A percentile compares a stretch with the other conserved stretches of the same genome.
Evolutionary conservation across 1,139 yeast genomes (phyloP).

Genomic region (Taphrina populina): DNA sequence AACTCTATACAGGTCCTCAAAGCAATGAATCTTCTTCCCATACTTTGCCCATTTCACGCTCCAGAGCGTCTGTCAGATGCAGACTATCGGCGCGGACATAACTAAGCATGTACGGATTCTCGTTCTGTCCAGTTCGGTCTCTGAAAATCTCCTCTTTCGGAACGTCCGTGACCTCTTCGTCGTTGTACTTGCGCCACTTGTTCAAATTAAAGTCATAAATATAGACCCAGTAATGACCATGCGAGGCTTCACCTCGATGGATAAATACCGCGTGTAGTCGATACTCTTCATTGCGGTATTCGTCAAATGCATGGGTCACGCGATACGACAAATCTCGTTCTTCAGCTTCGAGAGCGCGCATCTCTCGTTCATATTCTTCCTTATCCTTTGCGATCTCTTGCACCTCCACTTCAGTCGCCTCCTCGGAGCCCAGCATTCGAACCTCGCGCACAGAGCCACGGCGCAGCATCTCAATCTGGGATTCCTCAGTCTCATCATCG

Average conservation of each 20-base stretch:
- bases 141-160: constrained; percentile 64
- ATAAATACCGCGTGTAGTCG: constrained; percentile 86
- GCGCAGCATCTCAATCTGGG: constrained; percentile 8
- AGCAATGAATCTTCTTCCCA: constrained; percentile 16
- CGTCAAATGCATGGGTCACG: constrained; percentile 44
- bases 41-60: constrained; percentile 8
- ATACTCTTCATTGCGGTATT: constrained; percentile 66
- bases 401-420: not conserved
- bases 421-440: not conserved
- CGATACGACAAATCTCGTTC: constrained; percentile 14
- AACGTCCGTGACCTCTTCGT: constrained; percentile 83
- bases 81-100: constrained; percentile 26
- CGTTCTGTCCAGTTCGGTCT: constrained; percentile 34
- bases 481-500: constrained; percentile 3
- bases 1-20: not conserved
- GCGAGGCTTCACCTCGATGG: constrained; percentile 92
- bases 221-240: constrained; percentile 96
- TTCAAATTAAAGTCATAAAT: constrained; percentile 69
- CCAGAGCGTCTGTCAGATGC: constrained; percentile 16
- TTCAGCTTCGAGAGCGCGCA: constrained; percentile 17
- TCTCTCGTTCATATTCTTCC: constrained; percentile 12
- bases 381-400: not conserved
- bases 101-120: constrained; percentile 36
- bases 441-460: constrained; percentile 23
- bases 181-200: constrained; percentile 84